A percentile compares a stretch with the other conserved stretches of the same genome.
These are phyloP conservation scores for Xerocomellus amylosporus DNA, from an alignment of 768 basidiomycete species.

Conservation along the genomic window DNA sequence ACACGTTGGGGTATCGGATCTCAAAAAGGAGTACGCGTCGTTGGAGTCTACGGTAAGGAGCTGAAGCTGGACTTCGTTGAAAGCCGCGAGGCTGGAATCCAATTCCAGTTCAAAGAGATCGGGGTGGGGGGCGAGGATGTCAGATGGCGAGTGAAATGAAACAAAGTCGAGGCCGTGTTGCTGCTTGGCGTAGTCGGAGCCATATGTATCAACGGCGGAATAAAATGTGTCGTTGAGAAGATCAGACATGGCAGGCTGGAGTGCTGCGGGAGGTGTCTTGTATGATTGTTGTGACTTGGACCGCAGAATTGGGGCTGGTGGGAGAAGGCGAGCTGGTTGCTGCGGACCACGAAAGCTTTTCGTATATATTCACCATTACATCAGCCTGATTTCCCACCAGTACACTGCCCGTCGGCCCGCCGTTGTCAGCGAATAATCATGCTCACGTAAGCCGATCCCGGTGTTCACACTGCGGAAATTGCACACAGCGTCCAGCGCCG, in stretches of 20 bases:
- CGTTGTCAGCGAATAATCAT: constrained; percentile 7
- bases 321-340: constrained; percentile 14
- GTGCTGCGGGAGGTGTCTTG: constrained; percentile 26
- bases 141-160: constrained; percentile 65
- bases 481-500: not conserved
- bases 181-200: constrained; percentile 38
- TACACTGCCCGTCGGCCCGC: constrained; percentile 30
- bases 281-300: constrained; percentile 21
- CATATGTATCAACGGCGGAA: constrained; percentile 35
- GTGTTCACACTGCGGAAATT: constrained; percentile 19
- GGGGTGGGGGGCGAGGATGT: constrained; percentile 73
- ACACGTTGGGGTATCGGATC: constrained; percentile 60
- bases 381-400: constrained; percentile 32
- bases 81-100: constrained; percentile 64
- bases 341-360: constrained; percentile 35
- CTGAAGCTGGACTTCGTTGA: constrained; percentile 61
- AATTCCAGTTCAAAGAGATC: constrained; percentile 84
- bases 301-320: constrained; percentile 2
- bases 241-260: constrained; percentile 30
- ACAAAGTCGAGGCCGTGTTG: constrained; percentile 58
- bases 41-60: constrained; percentile 62
- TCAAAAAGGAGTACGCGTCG: constrained; percentile 62
- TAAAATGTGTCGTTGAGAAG: constrained; percentile 31
- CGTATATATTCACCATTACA: constrained; percentile 36
- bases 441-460: constrained; percentile 16